phyloP scores from a whole-genome alignment of 2,329 filamentous ascomycete genomes.

The Colletotrichum sp. region DNA sequence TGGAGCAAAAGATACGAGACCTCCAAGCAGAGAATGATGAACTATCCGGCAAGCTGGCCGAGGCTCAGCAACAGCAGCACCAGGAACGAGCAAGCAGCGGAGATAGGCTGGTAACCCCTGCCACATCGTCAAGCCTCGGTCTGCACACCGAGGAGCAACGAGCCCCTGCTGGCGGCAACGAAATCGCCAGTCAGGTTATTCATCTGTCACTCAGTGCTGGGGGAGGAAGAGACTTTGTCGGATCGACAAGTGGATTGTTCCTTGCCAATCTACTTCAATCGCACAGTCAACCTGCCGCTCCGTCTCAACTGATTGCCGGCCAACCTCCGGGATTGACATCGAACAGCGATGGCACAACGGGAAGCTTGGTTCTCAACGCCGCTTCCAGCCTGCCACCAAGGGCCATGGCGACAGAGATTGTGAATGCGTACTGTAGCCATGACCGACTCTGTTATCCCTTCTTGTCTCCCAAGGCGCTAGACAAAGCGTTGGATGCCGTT shows the following conservation, averaged over 20 bases:
- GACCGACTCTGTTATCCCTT: conserved; percentile 49
- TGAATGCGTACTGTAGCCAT: conserved; percentile 46
- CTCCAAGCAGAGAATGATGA: conserved; percentile 34
- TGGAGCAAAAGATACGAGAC: conserved; percentile 37
- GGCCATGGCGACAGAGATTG: conserved; percentile 36
- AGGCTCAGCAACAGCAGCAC: not conserved
- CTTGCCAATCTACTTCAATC: conserved; percentile 45
- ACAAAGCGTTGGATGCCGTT: conserved; percentile 31
- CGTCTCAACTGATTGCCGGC: not conserved
- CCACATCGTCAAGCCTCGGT: not conserved
- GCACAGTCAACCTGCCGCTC: conserved; percentile 11
- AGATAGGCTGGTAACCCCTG: not conserved
- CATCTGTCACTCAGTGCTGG: conserved; percentile 46
- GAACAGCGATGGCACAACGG: not conserved
- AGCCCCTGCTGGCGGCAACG: conserved; percentile 23
- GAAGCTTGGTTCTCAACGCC: not conserved
- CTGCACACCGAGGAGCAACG: not conserved
- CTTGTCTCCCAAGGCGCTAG: conserved; percentile 33
- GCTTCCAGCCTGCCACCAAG: conserved; percentile 34
- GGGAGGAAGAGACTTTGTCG: conserved; percentile 46
- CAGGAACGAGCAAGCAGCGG: not conserved
- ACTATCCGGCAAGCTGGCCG: conserved; percentile 23
- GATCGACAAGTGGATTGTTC: conserved; percentile 42
- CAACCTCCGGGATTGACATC: not conserved
- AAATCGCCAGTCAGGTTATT: conserved; percentile 45